Conservation (phyloP, 495 filamentous ascomycete species). For the Apiosordaria backusii region DNA sequence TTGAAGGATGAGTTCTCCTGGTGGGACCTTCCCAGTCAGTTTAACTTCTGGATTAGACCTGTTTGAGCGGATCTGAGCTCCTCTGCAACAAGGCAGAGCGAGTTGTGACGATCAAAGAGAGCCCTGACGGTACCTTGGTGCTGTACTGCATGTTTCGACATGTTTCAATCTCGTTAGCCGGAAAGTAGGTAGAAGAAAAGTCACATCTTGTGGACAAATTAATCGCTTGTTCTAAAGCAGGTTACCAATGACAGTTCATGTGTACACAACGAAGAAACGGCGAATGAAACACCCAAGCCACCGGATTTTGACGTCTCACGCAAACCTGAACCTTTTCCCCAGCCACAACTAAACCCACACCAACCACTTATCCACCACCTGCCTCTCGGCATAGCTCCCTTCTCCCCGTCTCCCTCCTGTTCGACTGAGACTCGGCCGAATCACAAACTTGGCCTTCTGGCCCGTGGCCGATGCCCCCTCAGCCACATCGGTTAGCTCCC, state of each 20-base stretch:
- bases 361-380: not conserved
- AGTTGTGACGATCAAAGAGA: slow-evolving; percentile 51
- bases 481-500: not conserved
- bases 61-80: slow-evolving; percentile 30
- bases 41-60: slow-evolving; percentile 34
- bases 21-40: not conserved
- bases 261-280: too few species aligned
- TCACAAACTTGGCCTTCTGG: not conserved
- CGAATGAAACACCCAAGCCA: too few species aligned
- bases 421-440: not conserved
- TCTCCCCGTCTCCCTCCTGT: not conserved
- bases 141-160: not conserved
- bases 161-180: not conserved
- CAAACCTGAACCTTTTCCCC: too few species aligned
- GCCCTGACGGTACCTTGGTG: slow-evolving; percentile 43
- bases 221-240: too few species aligned
- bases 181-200: too few species aligned
- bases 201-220: too few species aligned
- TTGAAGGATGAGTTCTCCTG: slow-evolving; percentile 26
- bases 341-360: not conserved
- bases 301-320: too few species aligned
- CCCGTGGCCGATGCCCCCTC: not conserved
- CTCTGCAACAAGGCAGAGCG: slow-evolving; percentile 12
- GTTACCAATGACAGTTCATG: too few species aligned
- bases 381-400: not conserved